Base-by-base conservation (phyloP, 2,329 filamentous ascomycete genomes). In the Penicillium sp. region DNA sequence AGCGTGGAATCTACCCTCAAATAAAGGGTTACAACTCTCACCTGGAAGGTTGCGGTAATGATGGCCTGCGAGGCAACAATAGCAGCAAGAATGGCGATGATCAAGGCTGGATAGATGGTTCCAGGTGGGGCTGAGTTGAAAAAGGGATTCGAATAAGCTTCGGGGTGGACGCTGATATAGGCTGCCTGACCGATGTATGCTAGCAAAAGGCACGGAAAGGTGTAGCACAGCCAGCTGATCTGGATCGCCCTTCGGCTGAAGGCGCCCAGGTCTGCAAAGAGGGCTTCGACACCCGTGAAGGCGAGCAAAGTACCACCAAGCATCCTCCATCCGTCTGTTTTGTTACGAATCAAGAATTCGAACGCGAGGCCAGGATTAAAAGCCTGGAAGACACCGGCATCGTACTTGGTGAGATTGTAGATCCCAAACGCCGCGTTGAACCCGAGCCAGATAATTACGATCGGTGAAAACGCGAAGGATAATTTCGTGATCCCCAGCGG, bases 261-360 rank as follows among this genome's bases (percentile, higher is more conserved):
- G 0, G 54, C 54, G 6, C 54, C 54, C 4, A 56, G 40, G 43
- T 56, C 54, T 4, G 54, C 54, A 26, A 56, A 56, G 22, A 56
- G 54, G 19, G 54, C 43, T 25, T 56, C 54, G 5, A 56, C 54
- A 19, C 54, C 54, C 3, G 42, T 55, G n/a, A 55, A 55, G 42
- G 52, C 52, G 8, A 55, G 52, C 26, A 55, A 22, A 2, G 16
- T 45, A 37, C 52, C 52, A 22, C 52, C 52, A 10, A 55, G 52
- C 52, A 43, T 43, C 38, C 10, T 26, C 52, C 52, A 55, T 19
- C 52, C 52, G 42, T 43, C 38, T 26, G 26, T 33, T 4, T 22
- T 43, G 6, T 55, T 43, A 55, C 52, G 52, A 0, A 46, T 43
- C 28, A 55, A 46, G 28, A 55, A 55, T 22, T 33, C 26, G 8